A percentile compares a stretch with the other conserved stretches of the same genome.
Evolutionary conservation across 2,329 filamentous ascomycete species (phyloP).

Genomic region (Aulographum hederae): DNA sequence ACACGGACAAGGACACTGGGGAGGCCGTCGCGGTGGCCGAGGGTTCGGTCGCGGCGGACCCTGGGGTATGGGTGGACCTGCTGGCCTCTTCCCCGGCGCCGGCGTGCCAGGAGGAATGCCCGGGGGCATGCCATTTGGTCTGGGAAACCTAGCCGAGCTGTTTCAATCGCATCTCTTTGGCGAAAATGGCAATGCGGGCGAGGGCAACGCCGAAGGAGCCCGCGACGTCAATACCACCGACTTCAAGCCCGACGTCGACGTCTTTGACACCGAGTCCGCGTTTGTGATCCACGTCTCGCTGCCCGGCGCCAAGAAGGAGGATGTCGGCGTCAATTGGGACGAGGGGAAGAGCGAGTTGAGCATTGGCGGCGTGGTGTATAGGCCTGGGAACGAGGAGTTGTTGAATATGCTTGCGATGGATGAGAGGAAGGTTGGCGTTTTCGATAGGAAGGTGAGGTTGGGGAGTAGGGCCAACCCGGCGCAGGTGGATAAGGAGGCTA

Average conservation of each 20-base stretch:
- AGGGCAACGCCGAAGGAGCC: conserved; percentile 5
- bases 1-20: conserved; percentile 3
- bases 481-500: conserved; percentile 46
- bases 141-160: conserved; percentile 13
- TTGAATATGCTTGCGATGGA: conserved; percentile 42
- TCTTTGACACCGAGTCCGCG: conserved; percentile 48
- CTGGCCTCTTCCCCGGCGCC: conserved; percentile 10
- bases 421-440: conserved; percentile 56
- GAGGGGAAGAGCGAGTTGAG: conserved; percentile 45
- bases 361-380: conserved; percentile 54
- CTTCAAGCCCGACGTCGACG: conserved; percentile 51
- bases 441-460: conserved; percentile 52
- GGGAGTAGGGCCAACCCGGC: conserved; percentile 35
- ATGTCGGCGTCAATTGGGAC: conserved; percentile 62
- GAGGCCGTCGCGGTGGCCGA: conserved; percentile 1
- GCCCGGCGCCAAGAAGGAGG: conserved; percentile 62
- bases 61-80: conserved; percentile 5
- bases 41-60: conserved; percentile 3
- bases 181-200: conserved; percentile 8
- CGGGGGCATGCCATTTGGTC: conserved; percentile 10
- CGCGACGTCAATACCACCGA: conserved; percentile 11
- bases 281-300: conserved; percentile 54
- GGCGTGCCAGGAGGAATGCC: no score
- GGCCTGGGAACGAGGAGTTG: conserved; percentile 51
- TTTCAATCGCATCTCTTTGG: conserved; percentile 19